Evolutionary conservation across 371 early-diverging fungal species (phyloP).

Genomic region (Zychaea mexicana): DNA sequence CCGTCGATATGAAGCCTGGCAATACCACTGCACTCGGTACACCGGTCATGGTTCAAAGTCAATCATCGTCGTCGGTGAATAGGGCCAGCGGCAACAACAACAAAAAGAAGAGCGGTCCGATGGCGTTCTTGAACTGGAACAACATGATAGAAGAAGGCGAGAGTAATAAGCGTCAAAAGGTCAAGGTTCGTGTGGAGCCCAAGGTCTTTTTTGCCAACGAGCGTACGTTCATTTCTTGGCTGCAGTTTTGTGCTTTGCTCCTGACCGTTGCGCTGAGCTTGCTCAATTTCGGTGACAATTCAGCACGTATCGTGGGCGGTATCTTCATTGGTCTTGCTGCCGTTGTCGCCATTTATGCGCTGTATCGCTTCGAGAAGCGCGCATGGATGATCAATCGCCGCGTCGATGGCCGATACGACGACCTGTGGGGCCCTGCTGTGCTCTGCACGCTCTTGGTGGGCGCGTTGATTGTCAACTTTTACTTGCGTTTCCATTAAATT

Average conservation of each 20-base stretch:
- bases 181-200: conserved; percentile 90
- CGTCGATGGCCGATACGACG: conserved; percentile 63
- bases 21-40: neutral
- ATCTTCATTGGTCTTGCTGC: conserved; percentile 82
- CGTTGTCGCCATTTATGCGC: conserved; percentile 57
- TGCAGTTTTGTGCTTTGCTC: conserved; percentile 80
- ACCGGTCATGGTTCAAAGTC: neutral
- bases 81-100: neutral
- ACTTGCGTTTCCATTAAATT: conserved; percentile 36
- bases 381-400: conserved; percentile 66
- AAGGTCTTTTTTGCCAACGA: conserved; percentile 99
- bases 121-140: conserved; percentile 1
- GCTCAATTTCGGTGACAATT: conserved; percentile 86
- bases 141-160: conserved; percentile 8
- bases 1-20: neutral
- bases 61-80: neutral
- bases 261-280: conserved; percentile 80
- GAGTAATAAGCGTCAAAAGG: conserved; percentile 14
- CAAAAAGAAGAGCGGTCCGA: neutral
- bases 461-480: conserved; percentile 47
- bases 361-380: conserved; percentile 91
- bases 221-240: conserved; percentile 96
- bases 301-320: conserved; percentile 71
- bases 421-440: conserved; percentile 77
- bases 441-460: conserved; percentile 85